These are phyloP conservation scores for Hypomontagnella monticulosa DNA, from an alignment of 495 filamentous ascomycete species.

Conservation along the genomic window DNA sequence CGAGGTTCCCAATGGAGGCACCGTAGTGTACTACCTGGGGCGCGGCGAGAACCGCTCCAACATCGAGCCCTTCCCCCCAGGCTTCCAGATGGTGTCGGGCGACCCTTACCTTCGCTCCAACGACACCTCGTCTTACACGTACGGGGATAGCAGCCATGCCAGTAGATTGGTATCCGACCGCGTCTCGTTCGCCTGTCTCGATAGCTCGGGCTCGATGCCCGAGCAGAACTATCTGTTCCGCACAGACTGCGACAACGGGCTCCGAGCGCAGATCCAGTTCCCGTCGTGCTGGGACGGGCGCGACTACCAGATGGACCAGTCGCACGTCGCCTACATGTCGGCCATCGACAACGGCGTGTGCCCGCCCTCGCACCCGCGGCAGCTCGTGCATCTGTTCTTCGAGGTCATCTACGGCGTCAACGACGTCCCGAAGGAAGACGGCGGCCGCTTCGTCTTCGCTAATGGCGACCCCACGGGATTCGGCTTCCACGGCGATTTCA, in stretches of 20 bases:
- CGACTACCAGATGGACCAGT: constrained; percentile 63
- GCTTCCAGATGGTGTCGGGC: constrained; percentile 57
- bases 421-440: constrained; percentile 60
- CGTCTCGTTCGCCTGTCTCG: constrained; percentile 50
- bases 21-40: constrained; percentile 56
- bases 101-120: constrained; percentile 49
- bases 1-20: constrained; percentile 54
- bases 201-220: constrained; percentile 54
- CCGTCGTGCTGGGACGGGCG: constrained; percentile 66
- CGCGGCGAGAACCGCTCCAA: constrained; percentile 49
- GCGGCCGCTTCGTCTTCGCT: constrained; percentile 66
- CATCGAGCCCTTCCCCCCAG: constrained; percentile 53
- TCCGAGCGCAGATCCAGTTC: constrained; percentile 64
- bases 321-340: constrained; percentile 64
- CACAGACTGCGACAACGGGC: constrained; percentile 62
- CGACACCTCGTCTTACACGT: constrained; percentile 45
- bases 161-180: constrained; percentile 49
- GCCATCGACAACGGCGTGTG: constrained; percentile 64
- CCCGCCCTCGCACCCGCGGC: constrained; percentile 65
- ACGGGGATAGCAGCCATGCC: constrained; percentile 22
- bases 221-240: constrained; percentile 59
- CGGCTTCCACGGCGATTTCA: constrained; percentile 72
- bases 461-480: constrained; percentile 65
- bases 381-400: constrained; percentile 69
- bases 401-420: constrained; percentile 70